These are phyloP conservation scores for Luffa acutangula DNA, from an alignment of 306 rosid genomes.

Conservation along the genomic window DNA sequence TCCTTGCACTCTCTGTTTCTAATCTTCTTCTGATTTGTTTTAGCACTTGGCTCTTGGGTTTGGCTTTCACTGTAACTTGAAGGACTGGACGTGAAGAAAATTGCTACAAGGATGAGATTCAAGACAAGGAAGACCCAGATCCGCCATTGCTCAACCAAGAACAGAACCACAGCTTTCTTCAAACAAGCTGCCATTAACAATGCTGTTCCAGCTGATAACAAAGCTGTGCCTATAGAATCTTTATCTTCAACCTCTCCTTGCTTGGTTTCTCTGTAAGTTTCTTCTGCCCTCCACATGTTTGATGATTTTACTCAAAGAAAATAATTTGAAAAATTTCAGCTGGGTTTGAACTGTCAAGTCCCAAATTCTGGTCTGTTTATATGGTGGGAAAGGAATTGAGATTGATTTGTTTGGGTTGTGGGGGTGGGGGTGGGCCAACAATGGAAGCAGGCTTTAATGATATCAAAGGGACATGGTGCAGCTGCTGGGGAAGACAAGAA, in stretches of 20 bases:
- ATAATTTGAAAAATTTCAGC: background rate
- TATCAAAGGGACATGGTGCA: slow-evolving; percentile 20
- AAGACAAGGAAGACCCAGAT: slow-evolving; percentile 71
- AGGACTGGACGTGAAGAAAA: slow-evolving; percentile 51
- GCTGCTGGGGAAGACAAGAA: slow-evolving; percentile 54
- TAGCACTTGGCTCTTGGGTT: background rate
- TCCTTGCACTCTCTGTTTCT: slow-evolving; percentile 3
- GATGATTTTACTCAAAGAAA: background rate
- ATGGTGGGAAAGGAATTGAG: background rate
- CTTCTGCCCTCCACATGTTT: slow-evolving; percentile 39
- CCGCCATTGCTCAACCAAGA: slow-evolving; percentile 70
- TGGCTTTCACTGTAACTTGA: background rate
- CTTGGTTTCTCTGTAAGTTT: slow-evolving; percentile 12
- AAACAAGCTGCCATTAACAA: slow-evolving; percentile 52
- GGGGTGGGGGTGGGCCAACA: slow-evolving; percentile 18
- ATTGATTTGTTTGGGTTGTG: background rate
- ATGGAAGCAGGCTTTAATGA: slow-evolving; percentile 32
- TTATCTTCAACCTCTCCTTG: slow-evolving; percentile 43
- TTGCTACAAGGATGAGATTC: slow-evolving; percentile 65
- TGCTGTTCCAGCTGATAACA: slow-evolving; percentile 60
- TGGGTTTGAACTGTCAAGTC: background rate
- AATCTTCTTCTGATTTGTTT: slow-evolving; percentile 12
- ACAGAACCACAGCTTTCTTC: slow-evolving; percentile 28
- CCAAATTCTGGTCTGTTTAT: background rate
- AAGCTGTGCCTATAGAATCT: slow-evolving; percentile 20